Conservation (phyloP, 1,284 basidiomycete genomes). For the Puccinia coronata region DNA sequence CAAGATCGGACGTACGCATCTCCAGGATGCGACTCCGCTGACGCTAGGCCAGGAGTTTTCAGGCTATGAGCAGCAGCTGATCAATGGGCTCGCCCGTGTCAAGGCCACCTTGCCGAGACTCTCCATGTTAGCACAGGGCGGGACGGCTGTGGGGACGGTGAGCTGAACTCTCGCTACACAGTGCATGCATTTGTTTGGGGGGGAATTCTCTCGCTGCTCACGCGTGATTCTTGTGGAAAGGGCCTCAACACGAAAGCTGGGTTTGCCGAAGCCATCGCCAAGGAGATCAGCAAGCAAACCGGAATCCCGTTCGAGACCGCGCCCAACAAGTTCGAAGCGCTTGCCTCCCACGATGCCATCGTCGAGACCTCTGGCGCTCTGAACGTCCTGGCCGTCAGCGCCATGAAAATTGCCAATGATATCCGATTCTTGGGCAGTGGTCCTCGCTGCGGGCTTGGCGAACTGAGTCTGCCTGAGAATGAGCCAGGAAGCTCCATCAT, state of each 20-base stretch:
- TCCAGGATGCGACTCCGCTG: slow-evolving; percentile 90
- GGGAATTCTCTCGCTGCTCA: too few relatives aligned
- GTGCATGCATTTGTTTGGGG: slow-evolving; percentile 25
- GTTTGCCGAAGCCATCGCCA: slow-evolving; percentile 91
- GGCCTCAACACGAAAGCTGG: slow-evolving; percentile 96
- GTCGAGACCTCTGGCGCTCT: slow-evolving; percentile 96
- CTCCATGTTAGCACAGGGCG: slow-evolving; percentile 91
- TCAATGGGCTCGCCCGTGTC: slow-evolving; percentile 85
- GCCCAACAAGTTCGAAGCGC: slow-evolving; percentile 99
- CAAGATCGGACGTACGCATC: slow-evolving; percentile 97
- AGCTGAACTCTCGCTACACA: too few relatives aligned
- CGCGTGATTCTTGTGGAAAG: slow-evolving; percentile 62
- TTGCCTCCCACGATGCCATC: slow-evolving; percentile 94
- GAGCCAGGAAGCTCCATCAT: slow-evolving; percentile 99
- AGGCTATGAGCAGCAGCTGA: slow-evolving; percentile 93
- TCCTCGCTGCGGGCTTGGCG: slow-evolving; percentile 94
- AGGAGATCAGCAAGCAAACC: slow-evolving; percentile 87
- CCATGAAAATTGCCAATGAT: slow-evolving; percentile 99
- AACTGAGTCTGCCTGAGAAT: slow-evolving; percentile 92
- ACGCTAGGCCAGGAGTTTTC: slow-evolving; percentile 99
- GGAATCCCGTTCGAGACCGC: slow-evolving; percentile 91
- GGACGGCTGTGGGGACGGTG: slow-evolving; percentile 97
- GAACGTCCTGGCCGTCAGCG: slow-evolving; percentile 87
- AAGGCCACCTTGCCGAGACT: slow-evolving; percentile 81
- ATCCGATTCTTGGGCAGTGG: slow-evolving; percentile 97